Evolutionary conservation across 176 grass and related monocot species (phyloP).

Genomic region (Oropetium thomaeum): DNA sequence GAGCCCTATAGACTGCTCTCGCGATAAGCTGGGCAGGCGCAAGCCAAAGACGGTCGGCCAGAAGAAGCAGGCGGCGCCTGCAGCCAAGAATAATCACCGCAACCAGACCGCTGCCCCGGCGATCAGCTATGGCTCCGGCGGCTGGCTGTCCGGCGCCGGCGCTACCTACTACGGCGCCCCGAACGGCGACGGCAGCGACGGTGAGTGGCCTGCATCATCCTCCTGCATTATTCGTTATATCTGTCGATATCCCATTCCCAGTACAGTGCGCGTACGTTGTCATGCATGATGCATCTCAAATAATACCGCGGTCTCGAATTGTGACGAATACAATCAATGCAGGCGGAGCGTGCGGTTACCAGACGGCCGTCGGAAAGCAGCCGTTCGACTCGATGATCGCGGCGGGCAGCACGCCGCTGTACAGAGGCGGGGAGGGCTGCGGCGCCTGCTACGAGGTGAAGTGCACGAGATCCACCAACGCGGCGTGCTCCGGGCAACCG

Average conservation of each 20-base stretch:
- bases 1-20: slow-evolving; percentile 44
- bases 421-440: slow-evolving; percentile 66
- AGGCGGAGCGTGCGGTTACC: slow-evolving; percentile 94
- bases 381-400: slow-evolving; percentile 72
- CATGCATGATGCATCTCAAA: too few relatives aligned
- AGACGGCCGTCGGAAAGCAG: slow-evolving; percentile 44
- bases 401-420: slow-evolving; percentile 59
- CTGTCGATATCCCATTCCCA: too few relatives aligned
- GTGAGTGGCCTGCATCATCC: slow-evolving; percentile 24
- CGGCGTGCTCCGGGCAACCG: slow-evolving; percentile 57
- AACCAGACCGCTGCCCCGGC: slow-evolving; percentile 24
- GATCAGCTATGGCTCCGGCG: slow-evolving; percentile 16
- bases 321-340: too few relatives aligned
- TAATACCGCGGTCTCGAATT: background rate
- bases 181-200: slow-evolving; percentile 71
- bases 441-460: slow-evolving; percentile 88
- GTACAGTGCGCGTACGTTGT: too few relatives aligned
- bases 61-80: background rate
- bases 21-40: slow-evolving; percentile 15
- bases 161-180: slow-evolving; percentile 81
- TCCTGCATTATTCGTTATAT: too few relatives aligned
- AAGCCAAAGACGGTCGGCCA: background rate
- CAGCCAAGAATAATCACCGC: background rate
- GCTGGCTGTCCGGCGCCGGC: slow-evolving; percentile 55
- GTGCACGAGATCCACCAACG: slow-evolving; percentile 44